Evolutionary conservation across 2,329 filamentous ascomycete genomes (phyloP).

Genomic region (Shiraia sp.): DNA sequence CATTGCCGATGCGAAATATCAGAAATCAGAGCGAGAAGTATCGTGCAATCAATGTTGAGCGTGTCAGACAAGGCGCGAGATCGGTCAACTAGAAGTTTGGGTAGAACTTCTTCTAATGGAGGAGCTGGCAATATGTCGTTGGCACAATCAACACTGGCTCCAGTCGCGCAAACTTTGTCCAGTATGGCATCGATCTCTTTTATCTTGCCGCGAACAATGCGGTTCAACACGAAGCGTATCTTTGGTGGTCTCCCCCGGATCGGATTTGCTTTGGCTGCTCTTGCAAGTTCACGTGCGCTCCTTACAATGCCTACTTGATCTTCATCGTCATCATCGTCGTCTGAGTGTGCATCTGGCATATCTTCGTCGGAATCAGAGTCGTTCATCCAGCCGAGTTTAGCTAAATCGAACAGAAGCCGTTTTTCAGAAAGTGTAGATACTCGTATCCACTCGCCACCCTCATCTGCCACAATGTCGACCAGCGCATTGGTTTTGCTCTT

Average conservation of each 20-base stretch:
- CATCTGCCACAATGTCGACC: constrained; percentile 67
- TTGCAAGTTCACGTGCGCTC: constrained; percentile 61
- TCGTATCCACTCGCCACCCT: constrained; percentile 69
- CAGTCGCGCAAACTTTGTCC: constrained; percentile 57
- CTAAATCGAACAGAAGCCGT: constrained; percentile 68
- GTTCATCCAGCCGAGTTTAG: constrained; percentile 66
- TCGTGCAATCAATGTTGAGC: constrained; percentile 68
- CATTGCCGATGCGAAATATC: constrained; percentile 68
- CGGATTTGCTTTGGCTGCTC: constrained; percentile 60
- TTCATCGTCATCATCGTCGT: constrained; percentile 57
- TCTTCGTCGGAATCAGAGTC: constrained; percentile 52
- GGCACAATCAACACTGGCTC: constrained; percentile 43
- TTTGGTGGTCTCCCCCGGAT: constrained; percentile 63
- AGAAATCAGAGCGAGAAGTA: constrained; percentile 72
- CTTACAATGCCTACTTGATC: constrained; percentile 62
- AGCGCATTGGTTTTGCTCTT: constrained; percentile 56
- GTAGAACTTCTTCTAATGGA: constrained; percentile 28
- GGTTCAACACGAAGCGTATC: constrained; percentile 64
- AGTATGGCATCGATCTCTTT: constrained; percentile 62
- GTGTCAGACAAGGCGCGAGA: constrained; percentile 47
- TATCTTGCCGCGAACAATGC: constrained; percentile 55
- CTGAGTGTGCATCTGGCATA: constrained; percentile 27
- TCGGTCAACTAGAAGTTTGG: constrained; percentile 44
- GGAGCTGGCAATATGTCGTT: constrained; percentile 29
- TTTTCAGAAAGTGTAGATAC: constrained; percentile 68